Percentiles rank a stretch among this genome's conserved stretches.
phyloP scores from a whole-genome alignment of 805 yeast genomes.

The Blastobotrys parvus region DNA sequence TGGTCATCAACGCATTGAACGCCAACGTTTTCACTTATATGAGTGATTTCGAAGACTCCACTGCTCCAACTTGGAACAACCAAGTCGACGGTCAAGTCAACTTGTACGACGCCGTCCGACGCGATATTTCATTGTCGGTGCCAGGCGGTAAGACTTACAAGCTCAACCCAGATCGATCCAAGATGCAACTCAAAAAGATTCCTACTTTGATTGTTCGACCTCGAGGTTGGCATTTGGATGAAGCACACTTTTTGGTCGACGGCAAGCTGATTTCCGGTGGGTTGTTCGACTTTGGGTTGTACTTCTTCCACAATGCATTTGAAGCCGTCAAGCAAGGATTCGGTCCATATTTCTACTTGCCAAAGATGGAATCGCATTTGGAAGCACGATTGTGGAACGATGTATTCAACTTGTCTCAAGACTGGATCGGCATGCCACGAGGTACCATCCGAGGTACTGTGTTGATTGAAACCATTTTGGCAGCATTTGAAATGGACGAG shows the following conservation, averaged over 20 bases:
- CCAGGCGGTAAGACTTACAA: conserved; percentile 38
- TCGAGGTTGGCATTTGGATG: conserved; percentile 69
- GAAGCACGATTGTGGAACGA: conserved; percentile 75
- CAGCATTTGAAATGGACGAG: conserved; percentile 73
- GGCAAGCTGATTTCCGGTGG: conserved; percentile 62
- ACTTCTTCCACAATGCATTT: conserved; percentile 60
- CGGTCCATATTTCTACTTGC: conserved; percentile 67
- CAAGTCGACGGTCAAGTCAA: conserved; percentile 63
- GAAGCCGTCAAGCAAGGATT: conserved; percentile 48
- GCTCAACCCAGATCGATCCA: conserved; percentile 40
- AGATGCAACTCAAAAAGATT: conserved; percentile 32
- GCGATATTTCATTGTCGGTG: conserved; percentile 36
- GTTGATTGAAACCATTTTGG: conserved; percentile 62
- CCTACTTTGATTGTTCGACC: conserved; percentile 48
- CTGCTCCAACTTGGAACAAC: conserved; percentile 64
- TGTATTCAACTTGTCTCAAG: conserved; percentile 57
- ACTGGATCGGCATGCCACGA: conserved; percentile 51
- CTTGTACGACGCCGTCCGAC: conserved; percentile 59
- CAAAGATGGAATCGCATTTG: conserved; percentile 69
- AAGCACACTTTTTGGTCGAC: conserved; percentile 56
- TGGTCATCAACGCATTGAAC: conserved; percentile 68
- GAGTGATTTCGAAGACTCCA: conserved; percentile 70
- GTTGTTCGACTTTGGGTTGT: conserved; percentile 61
- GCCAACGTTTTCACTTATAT: conserved; percentile 63
- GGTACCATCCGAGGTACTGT: conserved; percentile 69